Evolutionary conservation across 2,329 filamentous ascomycete genomes (phyloP), one percentile per base, ranked within the genome.

Genomic region (Dactylellina parvicollis): DNA sequence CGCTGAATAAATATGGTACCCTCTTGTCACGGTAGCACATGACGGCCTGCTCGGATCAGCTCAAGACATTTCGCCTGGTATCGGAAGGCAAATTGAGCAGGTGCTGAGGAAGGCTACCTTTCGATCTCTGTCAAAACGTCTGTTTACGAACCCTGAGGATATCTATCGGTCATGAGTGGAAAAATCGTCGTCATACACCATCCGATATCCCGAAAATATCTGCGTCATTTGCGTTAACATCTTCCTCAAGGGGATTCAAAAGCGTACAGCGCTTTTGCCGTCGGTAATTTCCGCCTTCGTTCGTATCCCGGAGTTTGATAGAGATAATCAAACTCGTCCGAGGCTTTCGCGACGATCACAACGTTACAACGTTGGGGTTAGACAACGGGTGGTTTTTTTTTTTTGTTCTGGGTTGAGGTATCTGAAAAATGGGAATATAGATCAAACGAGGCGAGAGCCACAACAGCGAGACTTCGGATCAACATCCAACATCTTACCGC

Each of bases 361-460:
- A 44, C 34, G 12, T 38, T 14, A 22, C 40, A 22, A 20, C n/a
- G 40, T 4, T 20, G 4, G 40, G 40, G 40, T n/a, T n/a, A n/a
- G n/a, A n/a, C n/a, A n/a, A n/a, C n/a, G n/a, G n/a, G n/a, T n/a
- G n/a, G n/a, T n/a, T n/a, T n/a, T n/a, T n/a, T n/a, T n/a, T n/a
- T n/a, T n/a, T n/a, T 20, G n/a, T 22, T 44, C 2, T 14, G 9
- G 9, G 40, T 38, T 7, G 34, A 38, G 5, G 34, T 38, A 9
- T n/a, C 34, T 14, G 12, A 14, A 14, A 38, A 38, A 38, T 14
- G 12, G 4, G 12, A 38, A 54, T 54, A 54, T 54, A 54, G 9
- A 36, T 10, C 16, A 54, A 18, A 67, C 62, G 54, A 24, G 54
- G 52, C 62, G 52, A 44, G n/a, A 24, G 20, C 14, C 28, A 32